Percentiles rank a stretch among this genome's conserved stretches.
phyloP scores from a whole-genome alignment of 768 basidiomycete genomes.

The Rickenella mellea region DNA sequence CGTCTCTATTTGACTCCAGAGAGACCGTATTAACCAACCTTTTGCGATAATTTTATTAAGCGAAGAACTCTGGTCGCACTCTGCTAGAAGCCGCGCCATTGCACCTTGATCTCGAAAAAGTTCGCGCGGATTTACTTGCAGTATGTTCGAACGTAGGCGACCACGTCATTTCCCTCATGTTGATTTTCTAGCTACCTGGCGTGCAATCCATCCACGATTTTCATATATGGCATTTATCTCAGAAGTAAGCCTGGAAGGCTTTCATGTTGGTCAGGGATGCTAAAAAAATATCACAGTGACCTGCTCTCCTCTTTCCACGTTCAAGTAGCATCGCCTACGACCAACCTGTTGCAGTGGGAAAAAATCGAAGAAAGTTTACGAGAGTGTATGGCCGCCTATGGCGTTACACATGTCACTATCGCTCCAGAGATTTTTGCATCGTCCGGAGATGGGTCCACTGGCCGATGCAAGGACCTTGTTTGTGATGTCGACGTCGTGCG shows the following conservation, averaged over 20 bases:
- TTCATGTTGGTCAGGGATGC: not conserved
- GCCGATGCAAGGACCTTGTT: no score
- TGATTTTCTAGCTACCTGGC: slow-evolving; percentile 27
- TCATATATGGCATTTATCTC: slow-evolving; percentile 48
- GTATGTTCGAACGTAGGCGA: slow-evolving; percentile 20
- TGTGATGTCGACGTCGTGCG: no score
- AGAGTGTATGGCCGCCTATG: slow-evolving; percentile 43
- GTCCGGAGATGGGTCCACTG: no score
- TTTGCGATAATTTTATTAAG: slow-evolving; percentile 15
- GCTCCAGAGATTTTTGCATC: slow-evolving; percentile 46
- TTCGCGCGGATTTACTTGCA: slow-evolving; percentile 36
- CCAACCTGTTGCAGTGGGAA: slow-evolving; percentile 40
- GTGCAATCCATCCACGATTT: slow-evolving; percentile 42
- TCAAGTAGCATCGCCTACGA: slow-evolving; percentile 36
- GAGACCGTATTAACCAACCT: not conserved
- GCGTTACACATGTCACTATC: slow-evolving; percentile 46
- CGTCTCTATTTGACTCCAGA: slow-evolving; percentile 7
- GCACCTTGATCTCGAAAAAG: slow-evolving; percentile 38
- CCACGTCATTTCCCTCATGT: not conserved
- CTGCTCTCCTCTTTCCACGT: slow-evolving; percentile 48
- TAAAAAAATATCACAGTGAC: slow-evolving; percentile 20
- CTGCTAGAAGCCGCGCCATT: slow-evolving; percentile 43
- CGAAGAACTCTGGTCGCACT: slow-evolving; percentile 37
- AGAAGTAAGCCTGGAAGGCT: slow-evolving; percentile 27
- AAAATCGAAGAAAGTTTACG: slow-evolving; percentile 37